Evolutionary conservation across 306 rosid species (phyloP).

Genomic region (Cicer bijugum): DNA sequence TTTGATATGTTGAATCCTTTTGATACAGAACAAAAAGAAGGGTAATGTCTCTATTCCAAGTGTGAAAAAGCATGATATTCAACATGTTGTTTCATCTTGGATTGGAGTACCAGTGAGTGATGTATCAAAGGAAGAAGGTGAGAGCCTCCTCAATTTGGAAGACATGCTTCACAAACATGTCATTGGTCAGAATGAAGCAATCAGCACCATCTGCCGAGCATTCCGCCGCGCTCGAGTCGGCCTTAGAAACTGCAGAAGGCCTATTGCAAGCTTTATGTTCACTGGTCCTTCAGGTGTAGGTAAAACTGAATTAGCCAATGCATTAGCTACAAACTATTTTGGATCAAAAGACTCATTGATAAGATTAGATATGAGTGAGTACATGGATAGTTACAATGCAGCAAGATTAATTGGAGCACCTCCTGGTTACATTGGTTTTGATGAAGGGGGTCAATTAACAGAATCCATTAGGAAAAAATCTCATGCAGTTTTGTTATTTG

Average conservation of each 20-base stretch:
- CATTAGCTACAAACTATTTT: slow-evolving; percentile 3
- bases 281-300: slow-evolving; percentile 31
- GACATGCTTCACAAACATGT: slow-evolving; percentile 33
- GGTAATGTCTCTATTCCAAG: not conserved
- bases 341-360: slow-evolving; percentile 19
- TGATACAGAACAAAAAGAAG: slow-evolving; percentile 1
- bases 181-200: slow-evolving; percentile 40
- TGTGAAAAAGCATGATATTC: slow-evolving; percentile 18
- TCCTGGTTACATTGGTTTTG: slow-evolving; percentile 1
- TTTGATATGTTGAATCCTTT: not conserved
- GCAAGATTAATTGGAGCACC: slow-evolving; percentile 16
- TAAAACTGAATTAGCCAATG: slow-evolving; percentile 16
- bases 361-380: slow-evolving; percentile 29
- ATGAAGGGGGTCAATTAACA: slow-evolving; percentile 9
- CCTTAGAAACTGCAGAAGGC: slow-evolving; percentile 37
- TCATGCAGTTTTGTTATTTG: slow-evolving; percentile 11
- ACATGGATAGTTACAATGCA: not conserved
- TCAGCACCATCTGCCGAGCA: slow-evolving; percentile 33
- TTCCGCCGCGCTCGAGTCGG: slow-evolving; percentile 36
- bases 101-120: not conserved
- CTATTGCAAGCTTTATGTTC: slow-evolving; percentile 45
- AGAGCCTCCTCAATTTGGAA: slow-evolving; percentile 13
- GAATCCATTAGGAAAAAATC: slow-evolving; percentile 7
- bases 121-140: slow-evolving; percentile 22
- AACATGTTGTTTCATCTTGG: slow-evolving; percentile 12